phyloP scores from a whole-genome alignment of 495 filamentous ascomycete species.

The Lasiosphaeria hispida region DNA sequence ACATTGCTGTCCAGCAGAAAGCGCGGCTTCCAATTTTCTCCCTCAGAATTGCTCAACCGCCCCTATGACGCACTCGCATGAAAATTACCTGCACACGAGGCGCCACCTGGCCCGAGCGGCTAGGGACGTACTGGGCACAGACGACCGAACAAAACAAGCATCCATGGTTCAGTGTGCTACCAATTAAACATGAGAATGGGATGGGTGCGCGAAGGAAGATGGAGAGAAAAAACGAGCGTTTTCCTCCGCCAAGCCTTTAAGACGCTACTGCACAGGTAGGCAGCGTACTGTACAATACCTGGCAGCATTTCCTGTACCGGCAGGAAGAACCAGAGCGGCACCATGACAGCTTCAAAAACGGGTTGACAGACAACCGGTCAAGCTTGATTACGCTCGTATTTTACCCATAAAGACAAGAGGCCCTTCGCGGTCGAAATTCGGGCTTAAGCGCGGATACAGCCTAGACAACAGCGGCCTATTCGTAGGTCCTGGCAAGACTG shows the following conservation, averaged over 20 bases:
- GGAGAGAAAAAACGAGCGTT: neutral
- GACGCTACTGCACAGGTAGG: too few relatives aligned
- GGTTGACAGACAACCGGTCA: too few relatives aligned
- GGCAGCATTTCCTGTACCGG: too few relatives aligned
- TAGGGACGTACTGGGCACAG: neutral
- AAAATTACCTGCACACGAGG: conserved; percentile 24
- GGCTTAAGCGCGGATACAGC: too few relatives aligned
- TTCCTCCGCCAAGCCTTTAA: neutral
- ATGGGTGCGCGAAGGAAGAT: neutral
- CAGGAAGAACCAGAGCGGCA: too few relatives aligned
- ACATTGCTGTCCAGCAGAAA: neutral
- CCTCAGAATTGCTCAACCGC: conserved; percentile 1
- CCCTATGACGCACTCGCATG: conserved; percentile 35
- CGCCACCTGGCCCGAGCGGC: conserved; percentile 23
- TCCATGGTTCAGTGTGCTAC: neutral
- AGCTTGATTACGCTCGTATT: too few relatives aligned
- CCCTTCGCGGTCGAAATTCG: too few relatives aligned
- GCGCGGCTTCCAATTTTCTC: neutral
- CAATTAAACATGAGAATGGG: neutral
- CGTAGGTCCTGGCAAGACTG: neutral
- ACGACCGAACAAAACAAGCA: conserved; percentile 10
- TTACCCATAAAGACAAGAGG: too few relatives aligned
- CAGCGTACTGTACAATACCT: too few relatives aligned
- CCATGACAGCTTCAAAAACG: too few relatives aligned
- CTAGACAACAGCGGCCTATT: too few relatives aligned